Percentiles rank a stretch among this genome's conserved stretches.
phyloP scores from a whole-genome alignment of 495 filamentous ascomycete genomes.

The Echria macrotheca region DNA sequence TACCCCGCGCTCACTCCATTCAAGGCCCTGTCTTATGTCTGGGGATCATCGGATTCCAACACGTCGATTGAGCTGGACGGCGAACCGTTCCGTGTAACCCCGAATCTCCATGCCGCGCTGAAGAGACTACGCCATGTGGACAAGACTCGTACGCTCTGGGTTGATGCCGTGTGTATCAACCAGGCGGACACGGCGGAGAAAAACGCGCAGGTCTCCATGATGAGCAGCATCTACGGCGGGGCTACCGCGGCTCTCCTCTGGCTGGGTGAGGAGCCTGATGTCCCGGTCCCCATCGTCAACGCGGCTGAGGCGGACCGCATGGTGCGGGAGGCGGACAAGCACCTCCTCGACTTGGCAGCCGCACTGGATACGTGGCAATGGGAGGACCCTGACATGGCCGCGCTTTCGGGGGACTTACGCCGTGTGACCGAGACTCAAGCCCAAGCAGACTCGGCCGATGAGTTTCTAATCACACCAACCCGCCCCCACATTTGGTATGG shows the following conservation, averaged over 20 bases:
- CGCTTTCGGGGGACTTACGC: not conserved
- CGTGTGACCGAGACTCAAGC: not conserved
- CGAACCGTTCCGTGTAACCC: slow-evolving; percentile 6
- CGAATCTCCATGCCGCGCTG: slow-evolving; percentile 15
- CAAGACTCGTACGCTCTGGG: slow-evolving; percentile 21
- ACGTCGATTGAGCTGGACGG: slow-evolving; percentile 13
- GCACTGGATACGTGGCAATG: not conserved
- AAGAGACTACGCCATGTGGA: slow-evolving; percentile 3
- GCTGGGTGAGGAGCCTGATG: slow-evolving; percentile 11
- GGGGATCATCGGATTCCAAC: slow-evolving; percentile 17
- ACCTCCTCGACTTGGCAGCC: not conserved
- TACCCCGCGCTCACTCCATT: no score
- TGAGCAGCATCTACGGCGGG: slow-evolving; percentile 31
- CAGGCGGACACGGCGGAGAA: slow-evolving; percentile 29
- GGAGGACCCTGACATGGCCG: not conserved
- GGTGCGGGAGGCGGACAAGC: not conserved
- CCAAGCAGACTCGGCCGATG: not conserved
- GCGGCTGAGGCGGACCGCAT: not conserved
- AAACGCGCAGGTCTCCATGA: slow-evolving; percentile 28
- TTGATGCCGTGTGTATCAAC: slow-evolving; percentile 38
- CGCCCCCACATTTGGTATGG: not conserved
- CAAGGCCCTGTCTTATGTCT: slow-evolving; percentile 25
- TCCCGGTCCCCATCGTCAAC: not conserved
- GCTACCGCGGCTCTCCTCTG: not conserved
- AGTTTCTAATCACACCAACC: not conserved